These are phyloP conservation scores for Rhynchospora pubera DNA, from an alignment of 176 grass and related monocot genomes.

Conservation along the genomic window DNA sequence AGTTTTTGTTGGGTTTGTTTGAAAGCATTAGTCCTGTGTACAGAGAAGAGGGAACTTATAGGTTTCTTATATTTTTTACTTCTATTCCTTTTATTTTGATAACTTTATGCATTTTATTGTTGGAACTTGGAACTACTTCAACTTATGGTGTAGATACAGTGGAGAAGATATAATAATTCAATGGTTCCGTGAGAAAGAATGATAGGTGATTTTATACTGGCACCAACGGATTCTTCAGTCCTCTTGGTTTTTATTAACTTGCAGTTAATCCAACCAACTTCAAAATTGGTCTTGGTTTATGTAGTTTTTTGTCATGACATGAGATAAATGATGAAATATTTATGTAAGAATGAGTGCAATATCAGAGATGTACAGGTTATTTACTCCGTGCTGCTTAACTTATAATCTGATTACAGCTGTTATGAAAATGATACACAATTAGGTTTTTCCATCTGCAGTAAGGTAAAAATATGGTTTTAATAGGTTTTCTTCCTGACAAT, in stretches of 20 bases:
- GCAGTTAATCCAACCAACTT: neutral
- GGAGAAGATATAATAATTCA: neutral
- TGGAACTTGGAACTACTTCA: conserved; percentile 1
- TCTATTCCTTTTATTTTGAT: neutral
- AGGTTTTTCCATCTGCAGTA: neutral
- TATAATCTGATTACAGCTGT: neutral
- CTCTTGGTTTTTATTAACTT: neutral
- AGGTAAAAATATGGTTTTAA: neutral
- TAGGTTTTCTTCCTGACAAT: neutral
- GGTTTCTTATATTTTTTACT: neutral
- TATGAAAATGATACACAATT: neutral
- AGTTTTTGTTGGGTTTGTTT: conserved; percentile 1
- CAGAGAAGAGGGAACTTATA: neutral
- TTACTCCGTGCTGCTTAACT: neutral
- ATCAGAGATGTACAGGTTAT: neutral
- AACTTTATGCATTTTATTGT: neutral
- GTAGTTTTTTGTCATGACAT: neutral
- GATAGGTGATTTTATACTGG: neutral
- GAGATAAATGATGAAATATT: neutral
- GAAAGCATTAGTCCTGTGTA: neutral
- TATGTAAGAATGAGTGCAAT: neutral
- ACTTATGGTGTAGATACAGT: neutral
- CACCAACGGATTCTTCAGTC: neutral
- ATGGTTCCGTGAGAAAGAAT: neutral
- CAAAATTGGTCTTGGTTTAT: neutral